Base-by-base conservation (phyloP, 306 rosid species). In the Echinosophora koreensis region DNA sequence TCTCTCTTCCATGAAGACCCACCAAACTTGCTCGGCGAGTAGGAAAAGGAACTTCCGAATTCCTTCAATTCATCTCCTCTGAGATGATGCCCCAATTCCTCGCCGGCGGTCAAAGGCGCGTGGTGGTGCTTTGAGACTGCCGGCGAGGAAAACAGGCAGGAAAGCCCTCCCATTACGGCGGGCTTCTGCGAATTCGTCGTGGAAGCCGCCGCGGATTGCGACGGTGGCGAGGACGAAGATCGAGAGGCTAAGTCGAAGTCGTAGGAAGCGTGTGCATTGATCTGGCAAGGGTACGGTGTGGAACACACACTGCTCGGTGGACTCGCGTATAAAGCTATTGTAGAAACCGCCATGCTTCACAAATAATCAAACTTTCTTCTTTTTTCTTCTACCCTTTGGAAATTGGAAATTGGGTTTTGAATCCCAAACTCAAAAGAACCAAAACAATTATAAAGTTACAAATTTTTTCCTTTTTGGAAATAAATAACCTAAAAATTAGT, bases 241-340 rank as follows among this genome's bases (percentile, higher is more conserved):
- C 97, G 82, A 41, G 97, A 81, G 63, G 88, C 88, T 64, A 92
- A 83, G 44, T 95, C 97, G 74, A 92, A 90, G 79, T 95, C 99
- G 27, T 76, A 81, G 5, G 96, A 61, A 27, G 89, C 82, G 17
- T 92, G 94, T 5, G 88, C 82, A 61, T 87, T 93, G 67, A 88
- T 84, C 80, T 87, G 97, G 83, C 91, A 92, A 1, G 97, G 87
- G 56, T 91, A 88, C 28, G 98, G 79, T 35, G 97, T 46, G 9
- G 99, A 95, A 85, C 97, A 88, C 51, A 95, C 94, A 63, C 87
- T 87, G 81, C 96, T 82, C n/a, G 97, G 96, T 59, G 97, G 92
- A 64, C 97, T 95, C 32, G 96, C 90, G 87, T 92, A 92, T 1
- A 96, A 81, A 30, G 97, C 94, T 60, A 92, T 91, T 3, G 97